Percentiles rank a stretch among this genome's conserved stretches.
These are phyloP conservation scores for Ophioceras dolichostomum DNA, from an alignment of 2,329 filamentous ascomycete species.

Conservation along the genomic window DNA sequence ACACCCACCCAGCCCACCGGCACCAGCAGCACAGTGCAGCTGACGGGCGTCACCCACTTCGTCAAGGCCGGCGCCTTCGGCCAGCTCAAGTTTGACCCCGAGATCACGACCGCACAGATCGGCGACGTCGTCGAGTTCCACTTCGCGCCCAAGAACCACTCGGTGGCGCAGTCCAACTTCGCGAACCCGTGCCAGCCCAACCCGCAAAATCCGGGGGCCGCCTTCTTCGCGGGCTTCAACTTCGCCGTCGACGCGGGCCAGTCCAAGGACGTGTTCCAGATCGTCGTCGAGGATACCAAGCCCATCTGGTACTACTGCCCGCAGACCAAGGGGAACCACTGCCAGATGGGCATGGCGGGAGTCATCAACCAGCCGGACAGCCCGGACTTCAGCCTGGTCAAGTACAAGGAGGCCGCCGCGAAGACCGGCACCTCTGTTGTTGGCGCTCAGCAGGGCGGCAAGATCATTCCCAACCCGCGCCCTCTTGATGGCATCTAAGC, in stretches of 20 bases:
- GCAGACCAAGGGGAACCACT: conserved; percentile 28
- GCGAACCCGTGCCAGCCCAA: conserved; percentile 28
- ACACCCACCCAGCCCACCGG: conserved; percentile 13
- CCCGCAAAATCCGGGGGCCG: no score
- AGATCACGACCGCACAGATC: conserved; percentile 31
- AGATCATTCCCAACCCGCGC: conserved; percentile 27
- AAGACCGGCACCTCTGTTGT: conserved; percentile 16
- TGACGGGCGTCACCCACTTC: conserved; percentile 29
- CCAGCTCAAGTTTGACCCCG: conserved; percentile 33
- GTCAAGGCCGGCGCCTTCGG: conserved; percentile 31
- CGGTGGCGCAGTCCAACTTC: conserved; percentile 25
- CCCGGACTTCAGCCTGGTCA: conserved; percentile 21
- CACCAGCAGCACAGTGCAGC: conserved; percentile 19
- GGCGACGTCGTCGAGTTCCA: conserved; percentile 43
- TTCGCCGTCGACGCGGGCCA: conserved; percentile 22
- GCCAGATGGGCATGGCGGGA: conserved; percentile 35
- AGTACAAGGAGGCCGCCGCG: conserved; percentile 23
- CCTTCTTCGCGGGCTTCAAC: conserved; percentile 31
- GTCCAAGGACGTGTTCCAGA: conserved; percentile 28
- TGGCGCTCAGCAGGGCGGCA: conserved; percentile 19
- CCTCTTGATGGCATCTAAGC: conserved; percentile 23
- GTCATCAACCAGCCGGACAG: conserved; percentile 36
- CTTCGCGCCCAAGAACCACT: conserved; percentile 35
- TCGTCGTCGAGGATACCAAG: conserved; percentile 25
- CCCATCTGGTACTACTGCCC: conserved; percentile 33